Percentiles rank a stretch among this genome's conserved stretches.
These are phyloP conservation scores for Aschersonia sp. DNA, from an alignment of 2,329 filamentous ascomycete genomes.

Conservation along the genomic window DNA sequence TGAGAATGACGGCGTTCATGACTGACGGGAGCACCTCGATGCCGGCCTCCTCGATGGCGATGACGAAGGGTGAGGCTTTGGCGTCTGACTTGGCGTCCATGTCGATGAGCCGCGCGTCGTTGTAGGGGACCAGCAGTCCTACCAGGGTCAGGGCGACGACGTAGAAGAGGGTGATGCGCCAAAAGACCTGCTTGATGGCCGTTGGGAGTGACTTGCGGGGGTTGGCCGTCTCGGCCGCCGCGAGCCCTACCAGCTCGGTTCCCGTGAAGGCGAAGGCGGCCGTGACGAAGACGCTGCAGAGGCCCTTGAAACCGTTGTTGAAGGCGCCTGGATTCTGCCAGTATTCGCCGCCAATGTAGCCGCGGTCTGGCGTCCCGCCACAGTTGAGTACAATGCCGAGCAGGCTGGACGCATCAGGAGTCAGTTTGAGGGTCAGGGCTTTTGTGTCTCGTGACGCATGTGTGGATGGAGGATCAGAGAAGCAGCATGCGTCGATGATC, in stretches of 20 bases:
- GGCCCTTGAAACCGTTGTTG: conserved; percentile 70
- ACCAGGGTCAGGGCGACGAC: conserved; percentile 71
- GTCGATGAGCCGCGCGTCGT: conserved; percentile 40
- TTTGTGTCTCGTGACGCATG: not conserved
- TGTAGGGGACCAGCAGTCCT: conserved; percentile 67
- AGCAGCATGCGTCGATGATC: not conserved
- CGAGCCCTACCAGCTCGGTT: conserved; percentile 61
- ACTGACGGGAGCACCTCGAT: conserved; percentile 71
- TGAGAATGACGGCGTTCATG: conserved; percentile 91
- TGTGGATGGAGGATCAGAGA: not conserved
- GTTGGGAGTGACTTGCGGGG: conserved; percentile 69
- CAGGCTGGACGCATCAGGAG: conserved; percentile 34
- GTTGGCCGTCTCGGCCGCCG: conserved; percentile 62
- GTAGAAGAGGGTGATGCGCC: conserved; percentile 85
- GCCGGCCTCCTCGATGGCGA: conserved; percentile 74
- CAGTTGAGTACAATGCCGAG: conserved; percentile 77
- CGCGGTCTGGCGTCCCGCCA: conserved; percentile 57
- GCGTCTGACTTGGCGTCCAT: conserved; percentile 47
- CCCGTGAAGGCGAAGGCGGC: conserved; percentile 64
- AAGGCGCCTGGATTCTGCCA: conserved; percentile 77
- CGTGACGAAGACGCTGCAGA: conserved; percentile 58
- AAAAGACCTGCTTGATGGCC: conserved; percentile 86
- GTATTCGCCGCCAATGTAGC: conserved; percentile 67
- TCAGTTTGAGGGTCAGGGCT: not conserved
- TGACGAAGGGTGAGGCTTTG: conserved; percentile 80